Base-by-base conservation (phyloP, 768 basidiomycete genomes). In the Tylopilus sp. region DNA sequence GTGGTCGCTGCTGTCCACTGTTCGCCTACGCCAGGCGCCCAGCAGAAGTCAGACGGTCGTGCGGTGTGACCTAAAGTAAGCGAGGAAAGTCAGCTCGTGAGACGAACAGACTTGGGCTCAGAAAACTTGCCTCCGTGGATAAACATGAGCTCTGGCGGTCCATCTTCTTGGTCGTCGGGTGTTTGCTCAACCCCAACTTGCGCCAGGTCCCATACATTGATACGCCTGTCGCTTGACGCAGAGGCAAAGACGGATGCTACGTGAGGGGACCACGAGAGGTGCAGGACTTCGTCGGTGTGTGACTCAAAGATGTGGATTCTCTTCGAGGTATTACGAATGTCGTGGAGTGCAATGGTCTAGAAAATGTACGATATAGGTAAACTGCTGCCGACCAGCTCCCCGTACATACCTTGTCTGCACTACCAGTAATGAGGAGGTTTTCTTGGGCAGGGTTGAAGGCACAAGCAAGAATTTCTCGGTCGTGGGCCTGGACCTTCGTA, bases 141-240 rank as follows among this genome's bases (percentile, higher is more conserved):
- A 70, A 99, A 99, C 59, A 98, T 72, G 53, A 98, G 73, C 70
- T 99, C 97, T 1, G 97, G 97, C 16, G 97, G 94, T 1, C 97
- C 97, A 63, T 99, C 97, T 68, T 99, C 97, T 53, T 93, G 90
- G 65, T 99, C 97, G 59, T 99, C 97, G 4, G 96, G 97, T 2
- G 92, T 91, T 70, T 99, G 97, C 68, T 99, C 97, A 36, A 87
- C 81, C 1, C 97, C 97, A 56, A 98, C 96, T 55, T 87, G 81
- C 22, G 84, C 79, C 52, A 98, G 70, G 73, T 99, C 95, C 97
- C 97, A 99, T 44, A 98, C 76, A 62, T 97, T 95, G 57, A 99
- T 81, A 11, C 97, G 79, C 38, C 97, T 82, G 68, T 99, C 97
- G 55, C 92, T 87, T 4, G 92, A 93, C 2, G 93, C 93, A 3